phyloP scores from a whole-genome alignment of 108 stramenopile genomes.

The Cyclotella cryptica region DNA sequence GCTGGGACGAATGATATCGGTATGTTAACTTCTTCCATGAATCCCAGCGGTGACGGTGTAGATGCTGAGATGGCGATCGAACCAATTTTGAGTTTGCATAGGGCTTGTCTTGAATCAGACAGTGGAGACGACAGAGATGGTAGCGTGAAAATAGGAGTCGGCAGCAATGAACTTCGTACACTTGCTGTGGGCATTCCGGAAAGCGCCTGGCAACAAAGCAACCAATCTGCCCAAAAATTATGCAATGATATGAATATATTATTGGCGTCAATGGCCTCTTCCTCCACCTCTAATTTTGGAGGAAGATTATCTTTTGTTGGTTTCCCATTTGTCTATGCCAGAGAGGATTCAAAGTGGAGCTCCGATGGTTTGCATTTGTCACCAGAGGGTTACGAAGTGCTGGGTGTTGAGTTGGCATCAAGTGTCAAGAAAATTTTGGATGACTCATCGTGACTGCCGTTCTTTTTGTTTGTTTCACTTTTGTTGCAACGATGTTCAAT shows the following conservation, averaged over 20 bases:
- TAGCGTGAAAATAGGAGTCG: background rate
- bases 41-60: background rate
- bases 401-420: constrained; percentile 64
- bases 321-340: constrained; percentile 62
- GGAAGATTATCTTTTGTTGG: constrained; percentile 48
- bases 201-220: constrained; percentile 65
- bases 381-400: constrained; percentile 59
- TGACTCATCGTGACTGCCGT: background rate
- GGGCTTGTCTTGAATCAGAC: constrained; percentile 40
- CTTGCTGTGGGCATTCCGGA: constrained; percentile 75
- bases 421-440: constrained; percentile 47
- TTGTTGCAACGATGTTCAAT: background rate
- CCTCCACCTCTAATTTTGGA: background rate
- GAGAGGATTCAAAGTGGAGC: constrained; percentile 45
- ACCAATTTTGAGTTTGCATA: constrained; percentile 50
- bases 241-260: constrained; percentile 53
- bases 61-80: constrained; percentile 10
- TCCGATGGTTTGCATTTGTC: constrained; percentile 76
- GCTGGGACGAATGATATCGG: constrained; percentile 83
- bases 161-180: constrained; percentile 44
- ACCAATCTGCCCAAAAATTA: constrained; percentile 33
- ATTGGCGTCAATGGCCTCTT: constrained; percentile 44
- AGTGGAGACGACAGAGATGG: background rate
- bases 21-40: constrained; percentile 43
- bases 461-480: background rate